These are phyloP conservation scores for Crassisporium funariophilum DNA, from an alignment of 768 basidiomycete species.

Conservation along the genomic window DNA sequence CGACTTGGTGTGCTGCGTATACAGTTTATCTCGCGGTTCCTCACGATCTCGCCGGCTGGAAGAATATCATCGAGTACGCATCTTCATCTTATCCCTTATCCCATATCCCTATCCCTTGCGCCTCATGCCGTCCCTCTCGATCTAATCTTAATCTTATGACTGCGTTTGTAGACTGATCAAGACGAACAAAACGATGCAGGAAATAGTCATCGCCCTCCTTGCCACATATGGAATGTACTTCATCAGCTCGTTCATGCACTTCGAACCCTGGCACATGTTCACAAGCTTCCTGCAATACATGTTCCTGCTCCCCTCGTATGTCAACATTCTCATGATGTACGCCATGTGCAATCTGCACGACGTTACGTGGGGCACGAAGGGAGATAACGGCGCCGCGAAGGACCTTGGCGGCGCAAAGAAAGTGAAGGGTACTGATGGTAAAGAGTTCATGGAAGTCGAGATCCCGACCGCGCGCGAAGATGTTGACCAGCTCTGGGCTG, in stretches of 20 bases:
- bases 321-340: slow-evolving; percentile 93
- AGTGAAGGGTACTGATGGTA: slow-evolving; percentile 80
- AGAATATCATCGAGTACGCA: slow-evolving; percentile 66
- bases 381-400: slow-evolving; percentile 85
- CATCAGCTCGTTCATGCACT: slow-evolving; percentile 81
- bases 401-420: slow-evolving; percentile 93
- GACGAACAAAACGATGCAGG: slow-evolving; percentile 70
- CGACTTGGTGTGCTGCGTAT: slow-evolving; percentile 88
- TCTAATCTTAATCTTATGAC: too few relatives aligned
- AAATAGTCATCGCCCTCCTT: slow-evolving; percentile 81
- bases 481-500: slow-evolving; percentile 84
- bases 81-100: not conserved
- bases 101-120: slow-evolving; percentile 8
- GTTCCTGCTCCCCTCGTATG: slow-evolving; percentile 77
- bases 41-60: slow-evolving; percentile 75
- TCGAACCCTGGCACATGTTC: slow-evolving; percentile 98
- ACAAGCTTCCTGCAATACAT: slow-evolving; percentile 92
- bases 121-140: too few relatives aligned
- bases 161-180: slow-evolving; percentile 50
- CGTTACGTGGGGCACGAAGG: slow-evolving; percentile 92
- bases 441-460: slow-evolving; percentile 86
- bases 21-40: slow-evolving; percentile 87
- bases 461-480: slow-evolving; percentile 82
- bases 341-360: slow-evolving; percentile 93
- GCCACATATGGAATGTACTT: slow-evolving; percentile 86